Base-by-base conservation (phyloP, 257 asterid genomes). In the Nicotiana attenuata region DNA sequence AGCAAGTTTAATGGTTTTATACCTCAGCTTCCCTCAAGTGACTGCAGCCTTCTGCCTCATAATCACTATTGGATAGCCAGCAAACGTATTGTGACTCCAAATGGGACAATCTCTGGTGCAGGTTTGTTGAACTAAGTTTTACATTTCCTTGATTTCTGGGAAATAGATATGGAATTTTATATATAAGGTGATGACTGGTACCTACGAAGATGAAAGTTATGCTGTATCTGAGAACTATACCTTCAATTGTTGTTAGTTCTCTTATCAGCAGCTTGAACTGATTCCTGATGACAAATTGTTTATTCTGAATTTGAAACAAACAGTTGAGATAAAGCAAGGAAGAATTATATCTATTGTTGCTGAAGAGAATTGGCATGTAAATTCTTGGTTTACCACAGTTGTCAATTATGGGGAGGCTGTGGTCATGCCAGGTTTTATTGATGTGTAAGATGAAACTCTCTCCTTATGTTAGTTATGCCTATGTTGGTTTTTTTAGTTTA, bases 381-480 rank as follows among this genome's bases (percentile, higher is more conserved):
- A 81, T 76, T 78, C 87, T 53, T 68, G 86, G 90, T 83, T 85
- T 81, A 86, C 45, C 82, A 91, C 90, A 65, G 87, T 91, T 52
- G 26, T 91, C 80, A 92, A 95, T 81, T 93, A 92, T 81, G 93
- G 93, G 73, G 90, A 93, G 76, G 96, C 98, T 64, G 97, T 92
- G 69, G 88, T 95, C 78, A 95, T 95, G 96, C 99, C 99, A 33
- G 99, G 99, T 55, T 87, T 95, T 85, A 83, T 95, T 59, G 99
- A 95, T 65, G 98, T 92, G 99, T 95, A 91, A 90, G 98, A 85
- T 61, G 24, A 59, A 81, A 33, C 63, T 41, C n/a, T 47, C 35
- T 53, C 53, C 47, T 35, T 65, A 2, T 52, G 56, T 60, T 69
- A 15, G 4, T 33, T 76, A 24, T 20, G 28, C 14, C n/a, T 7